A percentile compares a stretch with the other conserved stretches of the same genome.
These are phyloP conservation scores for Stagonosporopsis rhizophila DNA, from an alignment of 2,329 filamentous ascomycete species.

Conservation along the genomic window DNA sequence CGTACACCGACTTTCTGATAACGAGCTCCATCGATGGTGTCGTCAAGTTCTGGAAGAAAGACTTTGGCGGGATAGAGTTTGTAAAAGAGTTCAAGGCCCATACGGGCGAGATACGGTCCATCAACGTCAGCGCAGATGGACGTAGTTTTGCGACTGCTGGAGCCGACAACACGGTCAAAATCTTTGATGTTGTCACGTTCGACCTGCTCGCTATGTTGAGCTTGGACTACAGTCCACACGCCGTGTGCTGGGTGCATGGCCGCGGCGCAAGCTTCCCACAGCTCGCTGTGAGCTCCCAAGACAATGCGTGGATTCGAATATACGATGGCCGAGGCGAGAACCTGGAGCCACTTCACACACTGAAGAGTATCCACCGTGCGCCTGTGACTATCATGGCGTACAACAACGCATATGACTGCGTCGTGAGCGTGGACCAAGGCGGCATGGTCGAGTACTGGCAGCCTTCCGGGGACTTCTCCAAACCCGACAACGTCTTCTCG, in stretches of 20 bases:
- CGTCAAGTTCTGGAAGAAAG: conserved; percentile 99
- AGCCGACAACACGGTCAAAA: conserved; percentile 77
- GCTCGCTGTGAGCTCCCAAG: conserved; percentile 81
- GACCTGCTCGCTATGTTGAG: conserved; percentile 69
- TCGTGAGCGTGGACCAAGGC: conserved; percentile 84
- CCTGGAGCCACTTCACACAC: conserved; percentile 74
- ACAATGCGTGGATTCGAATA: conserved; percentile 75
- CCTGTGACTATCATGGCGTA: conserved; percentile 86
- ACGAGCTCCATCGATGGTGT: conserved; percentile 94
- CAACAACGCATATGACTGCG: conserved; percentile 88
- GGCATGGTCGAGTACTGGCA: conserved; percentile 99
- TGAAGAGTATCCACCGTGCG: conserved; percentile 80
- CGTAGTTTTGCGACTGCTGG: conserved; percentile 93
- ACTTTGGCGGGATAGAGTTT: conserved; percentile 88
- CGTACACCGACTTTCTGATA: conserved; percentile 91
- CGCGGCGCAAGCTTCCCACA: conserved; percentile 87
- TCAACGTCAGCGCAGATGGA: conserved; percentile 87
- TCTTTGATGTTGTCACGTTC: conserved; percentile 81
- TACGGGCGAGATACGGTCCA: conserved; percentile 79
- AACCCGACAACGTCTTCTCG: conserved; percentile 88
- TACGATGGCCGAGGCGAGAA: conserved; percentile 91
- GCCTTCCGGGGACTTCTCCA: conserved; percentile 80
- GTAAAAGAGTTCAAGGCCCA: conserved; percentile 98
- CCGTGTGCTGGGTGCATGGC: conserved; percentile 87
- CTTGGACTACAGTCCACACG: conserved; percentile 76